Evolutionary conservation across 2,329 filamentous ascomycete genomes (phyloP).

Genomic region (Onygenales sp.): DNA sequence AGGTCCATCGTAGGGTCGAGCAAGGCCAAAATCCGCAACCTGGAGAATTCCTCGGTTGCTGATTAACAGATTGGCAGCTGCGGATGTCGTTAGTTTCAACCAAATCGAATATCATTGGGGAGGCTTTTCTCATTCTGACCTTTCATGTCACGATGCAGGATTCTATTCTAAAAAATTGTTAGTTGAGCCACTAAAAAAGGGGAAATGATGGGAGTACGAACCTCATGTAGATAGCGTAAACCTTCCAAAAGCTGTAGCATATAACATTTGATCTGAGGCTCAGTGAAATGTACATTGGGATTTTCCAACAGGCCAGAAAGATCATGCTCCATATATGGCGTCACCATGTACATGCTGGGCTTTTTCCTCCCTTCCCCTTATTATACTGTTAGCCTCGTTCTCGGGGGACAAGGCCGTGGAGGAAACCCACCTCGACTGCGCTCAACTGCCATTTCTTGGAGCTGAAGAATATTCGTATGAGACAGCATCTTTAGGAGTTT

Average conservation of each 20-base stretch:
- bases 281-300: slow-evolving; percentile 74
- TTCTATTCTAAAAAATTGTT: slow-evolving; percentile 46
- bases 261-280: slow-evolving; percentile 95
- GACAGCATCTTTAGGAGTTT: slow-evolving; percentile 94
- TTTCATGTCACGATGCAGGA: slow-evolving; percentile 97
- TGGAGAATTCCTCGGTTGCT: slow-evolving; percentile 88
- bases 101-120: neutral
- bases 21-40: slow-evolving; percentile 94
- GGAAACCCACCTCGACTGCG: slow-evolving; percentile 45
- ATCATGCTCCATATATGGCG: slow-evolving; percentile 97
- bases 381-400: slow-evolving; percentile 6
- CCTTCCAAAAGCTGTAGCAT: slow-evolving; percentile 88
- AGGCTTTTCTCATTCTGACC: slow-evolving; percentile 18
- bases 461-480: slow-evolving; percentile 73
- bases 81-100: neutral
- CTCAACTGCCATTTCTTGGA: slow-evolving; percentile 97
- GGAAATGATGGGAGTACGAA: slow-evolving; percentile 19
- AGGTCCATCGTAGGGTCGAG: slow-evolving; percentile 81
- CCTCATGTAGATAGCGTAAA: slow-evolving; percentile 77
- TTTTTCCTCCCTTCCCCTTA: slow-evolving; percentile 65
- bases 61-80: slow-evolving; percentile 87
- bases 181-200: slow-evolving; percentile 18
- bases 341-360: slow-evolving; percentile 94
- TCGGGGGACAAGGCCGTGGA: neutral
- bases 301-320: slow-evolving; percentile 96